Base-by-base conservation (phyloP, 768 basidiomycete species). In the Mycena indigotica region DNA sequence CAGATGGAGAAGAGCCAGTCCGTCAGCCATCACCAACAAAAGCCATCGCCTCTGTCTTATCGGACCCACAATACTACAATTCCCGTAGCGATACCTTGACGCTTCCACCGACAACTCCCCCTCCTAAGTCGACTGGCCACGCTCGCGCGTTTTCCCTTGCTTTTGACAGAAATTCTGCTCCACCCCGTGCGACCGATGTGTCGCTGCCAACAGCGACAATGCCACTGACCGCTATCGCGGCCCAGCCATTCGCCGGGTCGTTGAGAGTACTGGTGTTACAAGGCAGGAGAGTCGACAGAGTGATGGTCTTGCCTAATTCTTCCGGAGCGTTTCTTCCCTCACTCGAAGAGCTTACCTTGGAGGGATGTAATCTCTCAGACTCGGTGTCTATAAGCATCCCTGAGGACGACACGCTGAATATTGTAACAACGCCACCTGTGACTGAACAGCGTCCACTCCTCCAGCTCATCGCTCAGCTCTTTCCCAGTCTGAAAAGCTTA, bases 261-360 rank as follows among this genome's bases (percentile, higher is more conserved):
- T 74, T 93, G 50, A 80, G 76, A 50, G 74, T 79, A 21, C 78
- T 94, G 48, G 64, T 80, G 21, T 82, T 93, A 23, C 76, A 76
- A 21, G 88, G 85, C 50, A 78, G 91, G 23, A 84, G 87, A 28
- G 75, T 85, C 60, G 90, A 94, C 66, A 75, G 83, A 26, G 81
- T 83, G 0, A 83, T 90, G 67, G 71, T 75, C 13, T 64, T 92
- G 3, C 88, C 89, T 2, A 51, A 66, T 0, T 69, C 71, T 5
- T 69, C 67, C n/a, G 66, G 64, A 25, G 73, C 73, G 0, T 73
- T 85, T 49, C 72, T 94, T 28, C 89, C 89, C 0, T 72, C 70
- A 29, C 72, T 94, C 28, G 90, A 93, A 67, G 92, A 92, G 65
- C 80, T 94, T 10, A 76, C 77, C 61, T 69, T 93, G 38, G 88